Evolutionary conservation across 148 eudicot species (phyloP), one percentile per base, ranked within the genome.

Genomic region (Nepenthes gracilis): DNA sequence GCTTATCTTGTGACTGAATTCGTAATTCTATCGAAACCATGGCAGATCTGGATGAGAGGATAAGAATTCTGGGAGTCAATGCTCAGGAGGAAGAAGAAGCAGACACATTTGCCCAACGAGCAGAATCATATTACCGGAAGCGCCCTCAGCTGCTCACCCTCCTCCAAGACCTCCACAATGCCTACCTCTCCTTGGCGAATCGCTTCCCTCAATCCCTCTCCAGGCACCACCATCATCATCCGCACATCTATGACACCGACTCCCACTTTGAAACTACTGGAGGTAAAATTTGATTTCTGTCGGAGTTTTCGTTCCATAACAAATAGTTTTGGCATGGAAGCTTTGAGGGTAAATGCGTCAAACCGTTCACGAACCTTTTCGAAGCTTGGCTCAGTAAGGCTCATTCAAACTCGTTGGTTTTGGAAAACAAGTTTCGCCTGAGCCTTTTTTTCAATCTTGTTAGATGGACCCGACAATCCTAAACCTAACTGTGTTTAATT

Each of bases 31-130:
- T 23, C 23, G 23, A 40, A 40, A 8, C 45, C 12, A 58, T 64
- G 4, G 36, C 81, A 81, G 89, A 87, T 68, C 49, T 87, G 77
- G 95, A 84, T 52, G 75, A 87, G 68, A 79, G 75, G 62, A 72
- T 81, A 69, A 81, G 71, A 72, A 63, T 36, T 47, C 7, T 87
- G 61, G 68, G 65, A 2, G 47, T 58, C 9, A 74, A 72, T 55
- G 57, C 59, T n/a, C n/a, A 63, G 43, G 64, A 72, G 47, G 56
- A 48, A 7, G 73, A 76, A 65, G 48, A 69, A 23, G 61, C 57
- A 35, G 67, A 64, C 47, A 77, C 77, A 37, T 87, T 87, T 62
- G 85, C 85, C 1, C 77, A 76, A 66, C 78, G 89, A 14, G 89
- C 95, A 2, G 84, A 87, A 43, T 64, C 72, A 14, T 87, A 87